Percentiles rank a stretch among this genome's conserved stretches.
phyloP scores from a whole-genome alignment of 352 stramenopile genomes.

The Globisporangium heterothallicum region DNA sequence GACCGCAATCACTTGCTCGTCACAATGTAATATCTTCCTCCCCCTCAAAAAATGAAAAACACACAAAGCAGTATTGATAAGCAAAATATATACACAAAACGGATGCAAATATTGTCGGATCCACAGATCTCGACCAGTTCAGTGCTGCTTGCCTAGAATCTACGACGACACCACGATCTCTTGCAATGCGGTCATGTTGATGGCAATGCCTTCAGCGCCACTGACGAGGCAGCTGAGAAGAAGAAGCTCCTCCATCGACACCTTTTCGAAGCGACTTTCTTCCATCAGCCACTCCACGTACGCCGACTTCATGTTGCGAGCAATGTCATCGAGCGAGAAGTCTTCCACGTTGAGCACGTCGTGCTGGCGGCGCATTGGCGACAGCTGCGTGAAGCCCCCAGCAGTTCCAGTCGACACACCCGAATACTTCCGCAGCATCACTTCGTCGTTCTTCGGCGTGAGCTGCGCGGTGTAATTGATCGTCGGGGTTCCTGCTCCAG shows the following conservation, averaged over 20 bases:
- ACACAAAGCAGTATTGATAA: too few species aligned
- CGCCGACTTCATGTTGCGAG: constrained; percentile 29
- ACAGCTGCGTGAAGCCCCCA: constrained; percentile 10
- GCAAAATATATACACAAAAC: too few species aligned
- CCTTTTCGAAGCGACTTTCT: constrained; percentile 34
- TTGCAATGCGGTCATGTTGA: constrained; percentile 12
- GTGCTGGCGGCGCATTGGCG: constrained; percentile 29
- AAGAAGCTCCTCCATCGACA: constrained; percentile 50
- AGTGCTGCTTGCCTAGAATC: background rate
- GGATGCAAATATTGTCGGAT: too few species aligned
- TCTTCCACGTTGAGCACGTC: constrained; percentile 41
- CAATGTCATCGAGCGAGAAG: constrained; percentile 34
- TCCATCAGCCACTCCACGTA: constrained; percentile 52
- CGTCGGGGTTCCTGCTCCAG: background rate
- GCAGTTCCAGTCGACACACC: background rate
- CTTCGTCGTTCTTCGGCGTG: constrained; percentile 6
- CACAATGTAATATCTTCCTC: too few species aligned
- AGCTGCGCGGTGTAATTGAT: constrained; percentile 8
- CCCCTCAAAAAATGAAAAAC: too few species aligned
- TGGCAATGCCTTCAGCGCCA: constrained; percentile 40
- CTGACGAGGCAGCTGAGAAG: constrained; percentile 48
- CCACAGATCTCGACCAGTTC: too few species aligned
- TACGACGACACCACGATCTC: constrained; percentile 16
- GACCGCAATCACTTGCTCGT: too few species aligned
- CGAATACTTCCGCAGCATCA: constrained; percentile 13